A percentile compares a stretch with the other conserved stretches of the same genome.
Conservation (phyloP, 1,284 basidiomycete genomes). For the Irpex sp. region DNA sequence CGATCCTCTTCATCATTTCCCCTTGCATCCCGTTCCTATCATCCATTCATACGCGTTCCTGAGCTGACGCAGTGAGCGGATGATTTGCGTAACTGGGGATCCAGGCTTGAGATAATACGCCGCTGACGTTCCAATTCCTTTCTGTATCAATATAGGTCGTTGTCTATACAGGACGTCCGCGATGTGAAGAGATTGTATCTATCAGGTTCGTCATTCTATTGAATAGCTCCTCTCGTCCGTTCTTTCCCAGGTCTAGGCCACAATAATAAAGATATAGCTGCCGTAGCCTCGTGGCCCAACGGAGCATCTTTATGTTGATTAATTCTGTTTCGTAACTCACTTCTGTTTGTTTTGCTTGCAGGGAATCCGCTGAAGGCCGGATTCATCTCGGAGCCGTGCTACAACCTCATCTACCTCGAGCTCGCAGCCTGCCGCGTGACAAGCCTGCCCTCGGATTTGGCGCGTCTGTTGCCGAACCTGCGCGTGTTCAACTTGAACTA, state of each 20-base stretch:
- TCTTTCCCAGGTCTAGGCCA: neutral
- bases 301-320: neutral
- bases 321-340: neutral
- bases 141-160: conserved; percentile 16
- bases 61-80: neutral
- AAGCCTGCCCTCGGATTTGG: conserved; percentile 64
- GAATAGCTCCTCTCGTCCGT: neutral
- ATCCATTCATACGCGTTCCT: neutral
- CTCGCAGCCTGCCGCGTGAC: conserved; percentile 86
- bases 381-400: conserved; percentile 62
- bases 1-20: conserved; percentile 6
- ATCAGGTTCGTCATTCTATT: conserved; percentile 58
- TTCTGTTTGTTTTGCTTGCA: conserved; percentile 17
- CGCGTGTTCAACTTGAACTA: conserved; percentile 93
- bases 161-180: conserved; percentile 71
- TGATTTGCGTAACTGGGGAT: neutral
- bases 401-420: conserved; percentile 91
- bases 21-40: neutral
- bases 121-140: neutral
- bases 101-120: neutral
- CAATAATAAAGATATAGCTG: neutral
- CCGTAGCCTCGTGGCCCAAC: neutral
- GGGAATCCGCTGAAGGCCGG: conserved; percentile 41
- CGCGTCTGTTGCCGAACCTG: conserved; percentile 74
- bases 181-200: conserved; percentile 92